Conservation (phyloP, 2,329 filamentous ascomycete genomes). For the Verticillium longisporum region DNA sequence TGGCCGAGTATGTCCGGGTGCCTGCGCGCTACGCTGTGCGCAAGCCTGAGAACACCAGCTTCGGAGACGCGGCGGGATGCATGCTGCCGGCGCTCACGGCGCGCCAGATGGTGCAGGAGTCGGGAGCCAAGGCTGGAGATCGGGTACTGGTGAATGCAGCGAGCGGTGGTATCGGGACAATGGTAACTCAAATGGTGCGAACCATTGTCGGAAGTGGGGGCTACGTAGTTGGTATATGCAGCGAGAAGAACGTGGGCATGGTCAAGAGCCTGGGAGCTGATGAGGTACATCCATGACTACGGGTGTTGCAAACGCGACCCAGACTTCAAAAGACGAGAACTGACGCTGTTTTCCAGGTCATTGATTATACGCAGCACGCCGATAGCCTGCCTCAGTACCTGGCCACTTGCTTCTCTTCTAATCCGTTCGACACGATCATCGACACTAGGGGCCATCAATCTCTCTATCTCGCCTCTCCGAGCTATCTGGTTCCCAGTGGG, state of each 20-base stretch:
- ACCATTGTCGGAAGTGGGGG: conserved; percentile 30
- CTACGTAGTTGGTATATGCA: conserved; percentile 40
- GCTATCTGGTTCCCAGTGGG: conserved; percentile 28
- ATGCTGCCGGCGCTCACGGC: conserved; percentile 28
- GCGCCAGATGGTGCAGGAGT: conserved; percentile 28
- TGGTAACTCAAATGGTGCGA: conserved; percentile 36
- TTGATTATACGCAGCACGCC: conserved; percentile 32
- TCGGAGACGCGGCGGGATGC: conserved; percentile 28
- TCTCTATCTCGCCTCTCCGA: conserved; percentile 31
- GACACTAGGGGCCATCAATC: conserved; percentile 42
- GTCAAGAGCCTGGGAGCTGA: conserved; percentile 40
- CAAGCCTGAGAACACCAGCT: conserved; percentile 20
- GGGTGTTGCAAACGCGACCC: too few relatives aligned
- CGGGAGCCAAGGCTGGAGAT: conserved; percentile 27
- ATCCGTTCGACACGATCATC: conserved; percentile 36
- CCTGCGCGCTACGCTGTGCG: conserved; percentile 23
- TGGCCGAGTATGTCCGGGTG: conserved; percentile 31
- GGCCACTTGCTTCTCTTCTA: conserved; percentile 18
- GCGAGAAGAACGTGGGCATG: conserved; percentile 34
- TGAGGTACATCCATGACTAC: conserved; percentile 24
- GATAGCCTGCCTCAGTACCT: conserved; percentile 26
- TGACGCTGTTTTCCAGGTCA: conserved; percentile 18
- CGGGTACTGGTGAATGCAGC: conserved; percentile 42
- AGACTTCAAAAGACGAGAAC: background rate
- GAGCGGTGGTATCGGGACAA: conserved; percentile 41